Evolutionary conservation across 2,329 filamentous ascomycete species (phyloP).

Genomic region (Proliferodiscus dingleyae): DNA sequence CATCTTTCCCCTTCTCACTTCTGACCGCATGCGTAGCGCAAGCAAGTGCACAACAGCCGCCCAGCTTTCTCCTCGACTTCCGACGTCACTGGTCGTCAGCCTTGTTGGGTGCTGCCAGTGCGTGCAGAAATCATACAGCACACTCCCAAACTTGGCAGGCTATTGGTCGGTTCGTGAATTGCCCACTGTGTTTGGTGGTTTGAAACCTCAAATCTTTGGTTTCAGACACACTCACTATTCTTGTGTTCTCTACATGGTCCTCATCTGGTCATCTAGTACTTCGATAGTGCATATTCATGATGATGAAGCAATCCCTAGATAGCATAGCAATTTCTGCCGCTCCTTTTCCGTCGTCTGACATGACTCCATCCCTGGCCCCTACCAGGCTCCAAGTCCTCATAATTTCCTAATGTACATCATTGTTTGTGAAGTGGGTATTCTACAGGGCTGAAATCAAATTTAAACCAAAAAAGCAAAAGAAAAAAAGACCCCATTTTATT

Average conservation of each 20-base stretch:
- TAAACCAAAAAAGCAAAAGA: too few species aligned
- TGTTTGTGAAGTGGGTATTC: not conserved
- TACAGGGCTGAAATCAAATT: not conserved
- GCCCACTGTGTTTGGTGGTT: not conserved
- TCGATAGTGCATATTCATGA: too few species aligned
- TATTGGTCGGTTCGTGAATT: not conserved
- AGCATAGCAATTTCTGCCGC: not conserved
- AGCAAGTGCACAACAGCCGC: conserved; percentile 4
- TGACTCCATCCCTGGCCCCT: not conserved
- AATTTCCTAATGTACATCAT: not conserved
- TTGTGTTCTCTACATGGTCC: too few species aligned
- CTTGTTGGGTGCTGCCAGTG: not conserved
- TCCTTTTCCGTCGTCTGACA: not conserved
- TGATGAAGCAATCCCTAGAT: too few species aligned
- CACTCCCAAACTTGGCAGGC: not conserved
- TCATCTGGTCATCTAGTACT: too few species aligned
- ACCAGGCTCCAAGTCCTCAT: not conserved
- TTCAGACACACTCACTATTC: not conserved
- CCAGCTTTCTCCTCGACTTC: not conserved
- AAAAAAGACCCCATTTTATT: not conserved
- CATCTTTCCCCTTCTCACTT: conserved; percentile 1
- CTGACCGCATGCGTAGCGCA: conserved; percentile 7
- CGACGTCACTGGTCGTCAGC: not conserved
- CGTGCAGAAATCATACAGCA: not conserved
- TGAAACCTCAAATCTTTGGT: not conserved